Percentiles rank a stretch among this genome's conserved stretches.
phyloP scores from a whole-genome alignment of 805 yeast species.

The Schwanniomyces polymorphus region DNA sequence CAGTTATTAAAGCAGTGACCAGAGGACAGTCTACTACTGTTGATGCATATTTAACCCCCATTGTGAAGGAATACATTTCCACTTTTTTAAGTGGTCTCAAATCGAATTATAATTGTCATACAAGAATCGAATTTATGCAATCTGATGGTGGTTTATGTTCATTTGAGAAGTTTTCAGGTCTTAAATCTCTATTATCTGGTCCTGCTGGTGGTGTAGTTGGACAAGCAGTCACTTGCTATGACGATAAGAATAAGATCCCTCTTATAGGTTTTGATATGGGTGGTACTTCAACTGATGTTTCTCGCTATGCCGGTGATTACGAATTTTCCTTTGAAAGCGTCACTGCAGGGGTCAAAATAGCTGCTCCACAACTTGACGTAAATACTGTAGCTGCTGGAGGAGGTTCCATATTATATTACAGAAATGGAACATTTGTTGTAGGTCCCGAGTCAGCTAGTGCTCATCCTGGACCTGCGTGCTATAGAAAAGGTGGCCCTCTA shows the following conservation, averaged over 20 bases:
- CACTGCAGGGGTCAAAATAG: too few relatives aligned
- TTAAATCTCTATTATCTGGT: slow-evolving; percentile 81
- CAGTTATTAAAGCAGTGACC: too few relatives aligned
- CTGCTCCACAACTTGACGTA: slow-evolving; percentile 46
- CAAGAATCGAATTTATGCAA: slow-evolving; percentile 94
- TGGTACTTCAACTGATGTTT: slow-evolving; percentile 47
- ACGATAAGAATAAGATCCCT: slow-evolving; percentile 54
- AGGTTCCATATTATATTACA: slow-evolving; percentile 30
- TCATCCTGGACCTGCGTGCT: slow-evolving; percentile 89
- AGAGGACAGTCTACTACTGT: too few relatives aligned
- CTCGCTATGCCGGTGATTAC: slow-evolving; percentile 43
- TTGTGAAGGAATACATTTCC: too few relatives aligned
- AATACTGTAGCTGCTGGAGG: slow-evolving; percentile 43
- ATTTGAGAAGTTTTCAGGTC: slow-evolving; percentile 74
- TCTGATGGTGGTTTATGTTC: slow-evolving; percentile 90
- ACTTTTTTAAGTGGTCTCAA: too few relatives aligned
- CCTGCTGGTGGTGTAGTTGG: slow-evolving; percentile 98
- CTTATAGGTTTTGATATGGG: slow-evolving; percentile 43
- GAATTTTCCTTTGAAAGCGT: too few relatives aligned
- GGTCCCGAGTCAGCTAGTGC: slow-evolving; percentile 89
- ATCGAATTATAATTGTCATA: too few relatives aligned
- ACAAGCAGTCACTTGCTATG: too few relatives aligned
- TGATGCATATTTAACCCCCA: too few relatives aligned
- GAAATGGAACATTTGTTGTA: slow-evolving; percentile 51
- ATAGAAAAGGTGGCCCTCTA: slow-evolving; percentile 79